A percentile compares a stretch with the other conserved stretches of the same genome.
Conservation (phyloP, 169 alveolate species). For the Cryptosporidium parvum region DNA sequence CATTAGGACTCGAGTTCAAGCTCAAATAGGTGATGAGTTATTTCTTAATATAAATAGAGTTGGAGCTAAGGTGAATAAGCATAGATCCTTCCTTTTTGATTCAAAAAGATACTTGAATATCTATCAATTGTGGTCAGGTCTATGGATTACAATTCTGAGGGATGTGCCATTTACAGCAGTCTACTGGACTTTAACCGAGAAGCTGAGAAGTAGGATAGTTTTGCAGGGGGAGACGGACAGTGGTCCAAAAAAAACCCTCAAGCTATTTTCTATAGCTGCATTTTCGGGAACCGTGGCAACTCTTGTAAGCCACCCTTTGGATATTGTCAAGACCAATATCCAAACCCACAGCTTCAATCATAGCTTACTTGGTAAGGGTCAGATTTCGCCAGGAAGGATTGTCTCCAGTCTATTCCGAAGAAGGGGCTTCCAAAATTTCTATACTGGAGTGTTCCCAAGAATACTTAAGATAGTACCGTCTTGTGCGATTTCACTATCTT, state of each 20-base stretch:
- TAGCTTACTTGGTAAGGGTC: constrained; percentile 62
- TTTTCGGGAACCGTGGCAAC: constrained; percentile 78
- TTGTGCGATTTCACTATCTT: constrained; percentile 77
- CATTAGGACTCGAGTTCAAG: constrained; percentile 13
- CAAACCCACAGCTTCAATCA: constrained; percentile 77
- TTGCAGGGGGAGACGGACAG: constrained; percentile 40
- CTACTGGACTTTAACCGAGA: constrained; percentile 79
- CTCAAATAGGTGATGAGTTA: constrained; percentile 24
- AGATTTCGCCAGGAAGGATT: constrained; percentile 8
- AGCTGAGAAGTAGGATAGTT: constrained; percentile 56
- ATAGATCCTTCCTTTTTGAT: too few relatives aligned
- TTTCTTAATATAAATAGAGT: neutral
- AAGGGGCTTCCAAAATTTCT: constrained; percentile 73
- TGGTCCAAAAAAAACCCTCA: constrained; percentile 57
- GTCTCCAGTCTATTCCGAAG: constrained; percentile 45
- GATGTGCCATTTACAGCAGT: constrained; percentile 79
- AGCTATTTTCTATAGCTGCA: constrained; percentile 78
- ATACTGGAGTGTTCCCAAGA: constrained; percentile 78
- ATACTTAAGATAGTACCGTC: constrained; percentile 79
- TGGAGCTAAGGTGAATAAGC: neutral
- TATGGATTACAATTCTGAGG: constrained; percentile 78
- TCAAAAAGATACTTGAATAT: neutral
- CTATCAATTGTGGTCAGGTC: constrained; percentile 18
- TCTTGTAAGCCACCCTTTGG: constrained; percentile 78
- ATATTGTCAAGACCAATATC: constrained; percentile 77